Evolutionary conservation across 106 monocot genomes (phyloP).

Genomic region (Dendrobium officinale): DNA sequence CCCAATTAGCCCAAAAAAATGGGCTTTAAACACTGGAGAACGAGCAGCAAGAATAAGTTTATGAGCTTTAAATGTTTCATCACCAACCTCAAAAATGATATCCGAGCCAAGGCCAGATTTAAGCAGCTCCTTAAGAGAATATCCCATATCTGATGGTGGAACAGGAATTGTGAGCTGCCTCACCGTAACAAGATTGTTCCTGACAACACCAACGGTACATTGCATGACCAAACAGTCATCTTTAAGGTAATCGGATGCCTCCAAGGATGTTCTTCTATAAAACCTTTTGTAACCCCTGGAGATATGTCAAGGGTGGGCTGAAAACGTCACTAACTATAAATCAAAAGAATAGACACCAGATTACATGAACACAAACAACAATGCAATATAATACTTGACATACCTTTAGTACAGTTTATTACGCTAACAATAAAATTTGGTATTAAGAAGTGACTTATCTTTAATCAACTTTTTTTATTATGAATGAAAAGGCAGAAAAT

Average conservation of each 20-base stretch:
- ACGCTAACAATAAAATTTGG: too few species aligned
- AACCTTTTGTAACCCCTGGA: constrained; percentile 40
- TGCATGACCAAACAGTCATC: constrained; percentile 28
- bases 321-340: not conserved
- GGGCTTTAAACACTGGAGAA: constrained; percentile 36
- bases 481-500: too few species aligned
- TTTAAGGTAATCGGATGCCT: constrained; percentile 35
- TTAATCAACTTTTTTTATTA: too few species aligned
- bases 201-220: constrained; percentile 46
- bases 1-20: constrained; percentile 39
- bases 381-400: too few species aligned
- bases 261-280: constrained; percentile 27
- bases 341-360: too few species aligned
- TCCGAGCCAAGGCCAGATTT: constrained; percentile 20
- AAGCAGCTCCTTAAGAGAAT: constrained; percentile 18
- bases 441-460: too few species aligned
- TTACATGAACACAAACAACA: too few species aligned
- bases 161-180: constrained; percentile 18
- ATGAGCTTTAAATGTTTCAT: constrained; percentile 27
- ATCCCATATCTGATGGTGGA: constrained; percentile 28
- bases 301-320: not conserved
- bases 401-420: too few species aligned
- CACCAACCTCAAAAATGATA: constrained; percentile 28
- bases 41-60: constrained; percentile 36
- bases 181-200: constrained; percentile 20